Evolutionary conservation across 1,284 basidiomycete species (phyloP), one percentile per base, ranked within the genome.

Genomic region (Cutaneotrichosporon sp.): DNA sequence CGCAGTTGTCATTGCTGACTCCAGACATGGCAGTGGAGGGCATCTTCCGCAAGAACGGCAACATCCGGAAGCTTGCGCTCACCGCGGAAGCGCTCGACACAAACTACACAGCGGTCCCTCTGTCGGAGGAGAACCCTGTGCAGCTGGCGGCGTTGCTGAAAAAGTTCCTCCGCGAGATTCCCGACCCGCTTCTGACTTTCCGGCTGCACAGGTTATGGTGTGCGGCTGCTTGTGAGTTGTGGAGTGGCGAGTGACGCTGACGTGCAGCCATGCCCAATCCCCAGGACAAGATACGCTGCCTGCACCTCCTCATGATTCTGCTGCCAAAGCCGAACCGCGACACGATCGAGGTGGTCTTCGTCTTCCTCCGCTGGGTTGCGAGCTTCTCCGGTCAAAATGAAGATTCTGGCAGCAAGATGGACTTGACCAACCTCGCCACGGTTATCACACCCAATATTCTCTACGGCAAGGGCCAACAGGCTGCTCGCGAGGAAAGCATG

Each of bases 311-410:
- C 18, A 89, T 89, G 55, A 84, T 96, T 63, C 84, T 99, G 4
- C 83, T 99, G 71, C 97, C 96, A 16, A 94, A 92, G 81, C 86
- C 88, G 62, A 93, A 99, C 77, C 88, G 97, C 67, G 97, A 99
- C 80, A 97, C 95, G 31, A 88, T 97, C 87, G 96, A 99, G 81
- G 93, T 97, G 56, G 83, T 99, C 52, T 98, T 97, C 76, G 94
- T 97, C 21, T 99, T 99, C 83, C 85, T 99, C 71, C 96, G 97
- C 80, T 99, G 97, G 97, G 96, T 99, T 2, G 96, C 96, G 6
- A 96, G 93, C 5, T 99, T 99, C 80, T 94, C 96, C 53, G 95
- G 99, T 81, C 96, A 99, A 76, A 95, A 96, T 74, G 95, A 97
- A 74, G 93, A 96, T 79, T 98, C 96, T 0, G 96, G 96, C 46